Conservation (phyloP, 352 stramenopile species). For the Globisporangium paddicum region DNA sequence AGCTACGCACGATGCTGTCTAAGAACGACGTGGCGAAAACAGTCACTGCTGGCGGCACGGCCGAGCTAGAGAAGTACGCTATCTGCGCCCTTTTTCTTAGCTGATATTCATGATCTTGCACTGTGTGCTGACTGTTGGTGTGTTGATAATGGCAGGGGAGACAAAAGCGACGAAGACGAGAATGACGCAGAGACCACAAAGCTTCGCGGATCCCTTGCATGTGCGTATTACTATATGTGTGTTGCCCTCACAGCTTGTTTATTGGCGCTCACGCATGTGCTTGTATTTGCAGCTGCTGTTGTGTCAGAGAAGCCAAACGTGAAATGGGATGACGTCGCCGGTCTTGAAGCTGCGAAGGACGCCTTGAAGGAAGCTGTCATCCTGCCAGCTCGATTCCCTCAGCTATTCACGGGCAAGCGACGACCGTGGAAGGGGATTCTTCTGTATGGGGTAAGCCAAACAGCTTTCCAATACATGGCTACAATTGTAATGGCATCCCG, state of each 20-base stretch:
- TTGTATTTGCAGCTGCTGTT: constrained; percentile 52
- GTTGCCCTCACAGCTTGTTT: neutral
- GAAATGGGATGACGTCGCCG: constrained; percentile 97
- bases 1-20: constrained; percentile 79
- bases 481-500: neutral
- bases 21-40: constrained; percentile 52
- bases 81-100: neutral
- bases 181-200: constrained; percentile 95
- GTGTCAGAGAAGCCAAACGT: constrained; percentile 92
- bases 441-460: constrained; percentile 91
- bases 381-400: constrained; percentile 93
- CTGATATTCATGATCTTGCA: neutral
- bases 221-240: constrained; percentile 25
- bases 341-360: constrained; percentile 96
- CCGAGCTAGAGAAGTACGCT: constrained; percentile 72
- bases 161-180: constrained; percentile 87
- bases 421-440: constrained; percentile 96
- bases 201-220: constrained; percentile 91
- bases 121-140: neutral
- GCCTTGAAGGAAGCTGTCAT: constrained; percentile 99
- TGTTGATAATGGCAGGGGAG: constrained; percentile 32
- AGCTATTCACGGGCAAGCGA: constrained; percentile 94
- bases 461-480: neutral
- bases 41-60: constrained; percentile 44
- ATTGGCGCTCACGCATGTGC: neutral